A percentile compares a stretch with the other conserved stretches of the same genome.
Evolutionary conservation across 805 yeast genomes (phyloP).

Genomic region (Cyberlindnera americana): DNA sequence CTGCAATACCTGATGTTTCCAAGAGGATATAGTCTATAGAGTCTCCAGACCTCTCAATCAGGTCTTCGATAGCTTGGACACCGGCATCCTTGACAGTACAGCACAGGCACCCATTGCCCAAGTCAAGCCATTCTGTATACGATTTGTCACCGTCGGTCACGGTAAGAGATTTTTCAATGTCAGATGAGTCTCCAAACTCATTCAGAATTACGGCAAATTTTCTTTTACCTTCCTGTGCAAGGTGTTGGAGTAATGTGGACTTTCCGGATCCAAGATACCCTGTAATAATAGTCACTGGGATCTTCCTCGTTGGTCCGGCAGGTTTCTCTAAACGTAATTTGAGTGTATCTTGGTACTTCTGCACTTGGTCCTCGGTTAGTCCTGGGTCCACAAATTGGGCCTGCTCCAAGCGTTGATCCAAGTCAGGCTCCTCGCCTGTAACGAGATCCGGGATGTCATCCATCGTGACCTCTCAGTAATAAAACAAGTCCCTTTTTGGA

Average conservation of each 20-base stretch:
- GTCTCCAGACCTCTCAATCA: conserved; percentile 66
- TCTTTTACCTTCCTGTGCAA: conserved; percentile 67
- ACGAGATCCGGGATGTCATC: conserved; percentile 27
- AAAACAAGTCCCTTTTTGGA: too few relatives aligned
- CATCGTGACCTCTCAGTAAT: too few relatives aligned
- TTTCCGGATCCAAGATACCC: conserved; percentile 97
- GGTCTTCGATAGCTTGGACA: conserved; percentile 86
- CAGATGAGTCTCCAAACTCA: conserved; percentile 89
- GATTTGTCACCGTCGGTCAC: conserved; percentile 50
- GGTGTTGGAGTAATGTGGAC: conserved; percentile 73
- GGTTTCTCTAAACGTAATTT: conserved; percentile 10
- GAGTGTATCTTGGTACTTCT: conserved; percentile 18
- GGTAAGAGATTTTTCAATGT: conserved; percentile 82
- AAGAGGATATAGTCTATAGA: conserved; percentile 85
- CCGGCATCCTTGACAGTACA: conserved; percentile 96
- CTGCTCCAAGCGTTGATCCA: conserved; percentile 15
- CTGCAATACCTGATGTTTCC: conserved; percentile 96
- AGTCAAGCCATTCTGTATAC: conserved; percentile 91
- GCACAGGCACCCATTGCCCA: conserved; percentile 95
- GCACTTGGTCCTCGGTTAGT: conserved; percentile 18
- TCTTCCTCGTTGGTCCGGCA: conserved; percentile 36
- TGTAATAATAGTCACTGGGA: conserved; percentile 90
- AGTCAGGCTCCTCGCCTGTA: conserved; percentile 25
- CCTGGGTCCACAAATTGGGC: conserved; percentile 17
- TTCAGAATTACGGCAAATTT: conserved; percentile 87